Evolutionary conservation across 75 land plant genomes (phyloP).

Genomic region (Sequoiadendron giganteum): DNA sequence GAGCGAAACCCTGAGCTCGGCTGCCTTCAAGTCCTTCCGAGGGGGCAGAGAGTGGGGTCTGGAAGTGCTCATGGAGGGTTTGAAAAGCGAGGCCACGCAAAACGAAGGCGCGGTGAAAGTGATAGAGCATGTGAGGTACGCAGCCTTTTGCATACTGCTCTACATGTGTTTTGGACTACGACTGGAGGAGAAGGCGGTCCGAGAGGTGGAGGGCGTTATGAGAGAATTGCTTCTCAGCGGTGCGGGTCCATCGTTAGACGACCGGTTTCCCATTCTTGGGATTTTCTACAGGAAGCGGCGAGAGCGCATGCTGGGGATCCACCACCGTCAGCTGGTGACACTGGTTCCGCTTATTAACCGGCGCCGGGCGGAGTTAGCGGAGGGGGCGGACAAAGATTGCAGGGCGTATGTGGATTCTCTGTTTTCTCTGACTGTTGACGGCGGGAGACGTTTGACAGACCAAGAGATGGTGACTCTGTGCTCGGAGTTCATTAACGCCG

Average conservation of each 20-base stretch:
- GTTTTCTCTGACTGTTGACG: slow-evolving; percentile 36
- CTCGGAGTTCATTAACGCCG: slow-evolving; percentile 33
- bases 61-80: slow-evolving; percentile 45
- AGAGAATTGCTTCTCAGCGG: neutral
- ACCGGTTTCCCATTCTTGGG: too few relatives aligned
- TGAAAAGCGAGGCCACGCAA: too few relatives aligned
- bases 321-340: too few relatives aligned
- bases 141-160: slow-evolving; percentile 17
- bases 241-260: too few relatives aligned
- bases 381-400: neutral
- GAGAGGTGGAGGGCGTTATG: too few relatives aligned
- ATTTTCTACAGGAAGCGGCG: too few relatives aligned
- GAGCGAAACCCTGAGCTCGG: too few relatives aligned
- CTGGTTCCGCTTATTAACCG: neutral
- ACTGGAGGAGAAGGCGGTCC: too few relatives aligned
- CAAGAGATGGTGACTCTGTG: neutral
- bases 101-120: slow-evolving; percentile 48
- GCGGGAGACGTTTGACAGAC: slow-evolving; percentile 19
- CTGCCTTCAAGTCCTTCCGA: too few relatives aligned
- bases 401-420: slow-evolving; percentile 49
- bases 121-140: slow-evolving; percentile 13
- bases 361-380: slow-evolving; percentile 16
- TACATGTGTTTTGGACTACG: neutral
- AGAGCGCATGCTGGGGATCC: too few relatives aligned
- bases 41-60: slow-evolving; percentile 17